Base-by-base conservation (phyloP, 2,329 filamentous ascomycete genomes). In the Beauveria pseudobassiana region DNA sequence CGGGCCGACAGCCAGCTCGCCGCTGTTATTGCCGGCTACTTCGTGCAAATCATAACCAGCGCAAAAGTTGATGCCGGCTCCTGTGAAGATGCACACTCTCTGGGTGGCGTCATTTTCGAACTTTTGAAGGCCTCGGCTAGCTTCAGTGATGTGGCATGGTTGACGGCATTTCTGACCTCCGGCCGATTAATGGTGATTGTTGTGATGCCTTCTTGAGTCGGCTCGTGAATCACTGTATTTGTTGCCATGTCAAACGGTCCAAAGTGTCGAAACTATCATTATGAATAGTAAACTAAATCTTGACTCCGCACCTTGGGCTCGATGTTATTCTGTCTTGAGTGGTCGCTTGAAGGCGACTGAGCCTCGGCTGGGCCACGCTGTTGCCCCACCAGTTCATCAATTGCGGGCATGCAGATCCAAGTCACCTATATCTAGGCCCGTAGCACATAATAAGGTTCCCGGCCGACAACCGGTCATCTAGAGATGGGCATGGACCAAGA, bases 111-210 rank as follows among this genome's bases (percentile, higher is more conserved):
- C 80, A 16, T 71, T 66, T 64, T 85, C 81, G 63, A 83, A 85
- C 7, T 66, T 66, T 1, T 77, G 66, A 65, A 77, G 5, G 80
- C 78, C 0, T 74, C 67, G 28, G 78, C 77, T 6, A 86, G 76
- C 42, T 76, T 76, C 34, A 70, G 70, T 3, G 77, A 81, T 4
- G 82, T 83, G 1, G 73, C 62, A 2, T 73, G 69, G 64, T 85
- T 76, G 46, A 85, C 76, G 14, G 82, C 82, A 66, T 85, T 85
- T 57, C 77, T 76, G 26, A 76, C 73, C 14, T 77, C 69, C 0
- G 74, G 73, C n/a, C 82, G 77, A 69, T 81, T 78, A 64, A 85
- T 77, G n/a, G 78, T 76, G 61, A 85, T 80, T n/a, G 75, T 79
- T 0, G 81, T 81, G 65, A 85, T 81, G 52, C 81, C 81, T 1